phyloP scores from a whole-genome alignment of 2,329 filamentous ascomycete species.

The Fusarium hostae region DNA sequence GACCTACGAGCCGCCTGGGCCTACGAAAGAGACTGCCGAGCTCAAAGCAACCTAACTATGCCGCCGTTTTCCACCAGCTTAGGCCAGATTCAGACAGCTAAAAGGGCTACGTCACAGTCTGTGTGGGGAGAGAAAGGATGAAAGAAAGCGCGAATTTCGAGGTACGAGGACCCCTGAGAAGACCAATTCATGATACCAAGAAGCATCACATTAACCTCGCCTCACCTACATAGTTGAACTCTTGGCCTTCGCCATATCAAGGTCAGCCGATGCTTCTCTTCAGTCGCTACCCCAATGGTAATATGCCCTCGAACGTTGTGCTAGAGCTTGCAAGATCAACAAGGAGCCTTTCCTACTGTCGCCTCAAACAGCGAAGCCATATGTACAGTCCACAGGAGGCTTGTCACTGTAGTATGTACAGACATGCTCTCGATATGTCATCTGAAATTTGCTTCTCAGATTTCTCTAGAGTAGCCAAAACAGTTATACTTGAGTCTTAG shows the following conservation, averaged over 20 bases:
- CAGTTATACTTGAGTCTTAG: background rate
- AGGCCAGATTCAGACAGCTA: conserved; percentile 15
- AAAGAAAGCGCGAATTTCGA: background rate
- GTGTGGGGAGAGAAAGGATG: background rate
- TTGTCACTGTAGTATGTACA: background rate
- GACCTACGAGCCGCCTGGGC: too few relatives aligned
- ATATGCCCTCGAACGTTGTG: background rate
- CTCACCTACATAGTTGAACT: background rate
- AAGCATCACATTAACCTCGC: background rate
- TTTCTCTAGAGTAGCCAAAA: background rate
- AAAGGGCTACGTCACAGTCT: conserved; percentile 9
- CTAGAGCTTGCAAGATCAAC: background rate
- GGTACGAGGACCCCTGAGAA: background rate
- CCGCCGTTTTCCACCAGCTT: conserved; percentile 31
- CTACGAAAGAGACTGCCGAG: too few relatives aligned
- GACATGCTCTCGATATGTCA: background rate
- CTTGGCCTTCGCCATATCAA: background rate
- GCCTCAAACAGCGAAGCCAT: background rate
- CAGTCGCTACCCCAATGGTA: too few relatives aligned
- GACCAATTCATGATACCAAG: background rate
- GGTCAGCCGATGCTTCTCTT: background rate
- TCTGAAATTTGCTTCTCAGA: background rate
- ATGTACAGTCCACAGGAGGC: background rate
- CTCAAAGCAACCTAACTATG: conserved; percentile 10
- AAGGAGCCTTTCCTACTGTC: background rate